Base-by-base conservation (phyloP, 352 stramenopile species). In the Pythium chondricola region DNA sequence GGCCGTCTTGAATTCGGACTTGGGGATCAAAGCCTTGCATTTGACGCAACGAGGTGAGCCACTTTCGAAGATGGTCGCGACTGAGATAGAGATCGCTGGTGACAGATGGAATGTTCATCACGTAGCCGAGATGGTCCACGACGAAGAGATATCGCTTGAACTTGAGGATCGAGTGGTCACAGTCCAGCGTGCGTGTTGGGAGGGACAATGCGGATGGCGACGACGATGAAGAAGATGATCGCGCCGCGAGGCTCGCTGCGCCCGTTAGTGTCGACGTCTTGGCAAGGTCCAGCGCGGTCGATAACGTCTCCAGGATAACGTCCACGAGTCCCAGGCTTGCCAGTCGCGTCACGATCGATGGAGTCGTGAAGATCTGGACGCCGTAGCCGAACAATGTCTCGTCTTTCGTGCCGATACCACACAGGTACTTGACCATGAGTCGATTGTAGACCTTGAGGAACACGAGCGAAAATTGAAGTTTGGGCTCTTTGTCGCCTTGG, bases 291-390 rank as follows among this genome's bases (percentile, higher is more conserved):
- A 93, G 52, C 6, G 79, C 80, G 5, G 70, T 77, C 18, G 87
- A 78, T 30, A 93, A 75, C n/a, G 76, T 84, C 42, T 87, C 72
- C 24, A 93, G 48, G 16, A 93, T 57, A 42, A 82, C 88, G 26
- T 91, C 78, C 7, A 89, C 59, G 21, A 93, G 56, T 4, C 76
- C 80, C 16, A 79, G 52, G n/a, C 48, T 65, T 0, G 74, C 67
- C 2, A 93, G 66, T 4, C 82, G 61, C 11, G 72, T 70, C 0
- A 95, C 83, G 18, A 96, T 86, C 7, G 83, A 96, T 11, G 91
- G 86, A 11, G 92, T 96, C 24, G 90, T 97, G 48, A 97, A 93
- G 47, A 97, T 88, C 65, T 97, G 91, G n/a, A 97, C 91, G 14
- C 85, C 82, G 42, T 96, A 93, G 20, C 84, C 74, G 56, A 97